phyloP scores from a whole-genome alignment of 257 asterid genomes.

The Agastache rugosa region DNA sequence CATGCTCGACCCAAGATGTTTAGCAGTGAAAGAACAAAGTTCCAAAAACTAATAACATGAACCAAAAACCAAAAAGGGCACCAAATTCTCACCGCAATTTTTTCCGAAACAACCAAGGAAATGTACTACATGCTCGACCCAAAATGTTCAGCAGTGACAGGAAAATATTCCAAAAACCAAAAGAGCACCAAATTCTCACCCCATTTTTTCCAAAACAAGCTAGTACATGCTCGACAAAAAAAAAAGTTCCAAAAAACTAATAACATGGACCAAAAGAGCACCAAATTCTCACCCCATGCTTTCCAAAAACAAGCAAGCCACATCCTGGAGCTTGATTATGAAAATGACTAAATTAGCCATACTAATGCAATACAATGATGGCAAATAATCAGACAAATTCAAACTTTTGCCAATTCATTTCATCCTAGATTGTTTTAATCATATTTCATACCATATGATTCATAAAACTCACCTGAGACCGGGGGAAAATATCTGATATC shows the following conservation, averaged over 20 bases:
- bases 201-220: background rate
- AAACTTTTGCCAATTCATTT: background rate
- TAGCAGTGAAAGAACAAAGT: background rate
- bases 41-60: background rate
- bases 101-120: background rate
- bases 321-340: background rate
- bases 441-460: conserved; percentile 17
- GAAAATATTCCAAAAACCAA: background rate
- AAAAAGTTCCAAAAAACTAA: background rate
- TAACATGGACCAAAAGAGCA: background rate
- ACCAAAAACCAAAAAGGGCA: background rate
- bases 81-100: background rate
- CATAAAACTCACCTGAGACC: conserved; percentile 68
- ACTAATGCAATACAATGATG: conserved; percentile 4
- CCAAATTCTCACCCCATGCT: background rate
- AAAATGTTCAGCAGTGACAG: background rate
- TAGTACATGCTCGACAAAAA: background rate
- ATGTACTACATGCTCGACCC: background rate
- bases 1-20: background rate
- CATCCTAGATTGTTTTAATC: background rate
- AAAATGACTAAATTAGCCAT: background rate
- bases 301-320: conserved; percentile 1
- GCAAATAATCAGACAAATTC: background rate
- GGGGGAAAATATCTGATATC: conserved; percentile 89
- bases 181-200: background rate